phyloP scores from a whole-genome alignment of 441 rosid species.

The Kokia cookei region DNA sequence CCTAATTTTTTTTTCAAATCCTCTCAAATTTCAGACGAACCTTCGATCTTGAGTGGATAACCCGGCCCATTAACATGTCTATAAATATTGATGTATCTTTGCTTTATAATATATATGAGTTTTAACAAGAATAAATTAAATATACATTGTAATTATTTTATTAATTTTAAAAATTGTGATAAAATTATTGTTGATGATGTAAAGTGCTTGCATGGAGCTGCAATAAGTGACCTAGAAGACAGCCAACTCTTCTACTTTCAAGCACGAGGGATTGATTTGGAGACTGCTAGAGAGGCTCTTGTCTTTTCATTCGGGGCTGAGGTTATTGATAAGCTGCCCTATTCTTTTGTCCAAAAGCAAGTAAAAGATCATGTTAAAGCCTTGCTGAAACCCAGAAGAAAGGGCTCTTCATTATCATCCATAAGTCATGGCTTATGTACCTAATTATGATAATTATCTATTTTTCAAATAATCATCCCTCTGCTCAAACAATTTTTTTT shows the following conservation, averaged over 20 bases:
- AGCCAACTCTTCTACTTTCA: conserved; percentile 81
- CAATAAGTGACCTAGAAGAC: conserved; percentile 85
- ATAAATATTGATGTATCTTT: too few relatives aligned
- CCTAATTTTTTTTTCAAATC: too few relatives aligned
- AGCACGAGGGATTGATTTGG: conserved; percentile 73
- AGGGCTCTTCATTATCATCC: neutral
- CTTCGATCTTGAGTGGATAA: too few relatives aligned
- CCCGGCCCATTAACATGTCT: too few relatives aligned
- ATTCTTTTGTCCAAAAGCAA: conserved; percentile 35
- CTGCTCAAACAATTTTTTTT: conserved; percentile 1
- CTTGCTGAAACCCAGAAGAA: conserved; percentile 38
- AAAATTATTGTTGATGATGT: conserved; percentile 73
- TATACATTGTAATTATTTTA: too few relatives aligned
- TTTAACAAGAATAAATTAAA: too few relatives aligned
- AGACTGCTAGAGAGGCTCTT: conserved; percentile 78
- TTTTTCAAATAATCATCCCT: neutral
- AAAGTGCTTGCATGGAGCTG: conserved; percentile 95
- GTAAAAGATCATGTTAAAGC: conserved; percentile 49
- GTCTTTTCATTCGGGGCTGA: conserved; percentile 77
- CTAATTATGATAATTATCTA: neutral
- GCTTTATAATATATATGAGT: too few relatives aligned
- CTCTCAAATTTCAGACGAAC: too few relatives aligned
- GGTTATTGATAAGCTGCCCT: conserved; percentile 53
- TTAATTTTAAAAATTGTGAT: too few relatives aligned
- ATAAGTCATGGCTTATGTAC: neutral